These are phyloP conservation scores for Physocladia obscura DNA, from an alignment of 192 early-diverging fungal species.

Conservation along the genomic window DNA sequence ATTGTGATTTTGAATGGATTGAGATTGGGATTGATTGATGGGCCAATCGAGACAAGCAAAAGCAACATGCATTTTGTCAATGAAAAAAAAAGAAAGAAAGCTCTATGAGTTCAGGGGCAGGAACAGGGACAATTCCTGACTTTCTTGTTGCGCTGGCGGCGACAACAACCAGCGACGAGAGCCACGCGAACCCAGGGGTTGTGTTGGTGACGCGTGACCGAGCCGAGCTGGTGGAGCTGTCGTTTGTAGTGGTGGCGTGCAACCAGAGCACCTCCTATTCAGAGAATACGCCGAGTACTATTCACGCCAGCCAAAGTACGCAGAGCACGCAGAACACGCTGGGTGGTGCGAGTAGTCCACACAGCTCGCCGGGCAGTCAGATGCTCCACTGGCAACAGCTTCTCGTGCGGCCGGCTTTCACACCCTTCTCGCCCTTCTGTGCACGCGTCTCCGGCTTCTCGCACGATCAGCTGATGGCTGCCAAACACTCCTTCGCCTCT, in stretches of 20 bases:
- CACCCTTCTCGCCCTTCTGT: conserved; percentile 57
- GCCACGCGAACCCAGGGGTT: conserved; percentile 54
- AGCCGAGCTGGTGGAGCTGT: conserved; percentile 42
- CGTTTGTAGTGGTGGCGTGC: conserved; percentile 36
- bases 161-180: conserved; percentile 75
- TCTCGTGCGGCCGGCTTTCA: conserved; percentile 31
- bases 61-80: no score
- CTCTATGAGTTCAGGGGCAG: no score
- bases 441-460: conserved; percentile 62
- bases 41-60: no score
- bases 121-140: conserved; percentile 27
- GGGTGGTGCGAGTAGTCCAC: background rate
- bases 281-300: background rate
- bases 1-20: no score
- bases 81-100: no score
- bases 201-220: conserved; percentile 49
- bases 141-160: conserved; percentile 65
- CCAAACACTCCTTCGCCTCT: conserved; percentile 40
- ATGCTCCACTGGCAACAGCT: conserved; percentile 33
- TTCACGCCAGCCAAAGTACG: background rate
- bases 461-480: conserved; percentile 49
- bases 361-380: background rate
- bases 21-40: no score
- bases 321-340: background rate
- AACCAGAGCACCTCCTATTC: no score